Evolutionary conservation across 345 rosid genomes (phyloP), one percentile per base, ranked within the genome.

Genomic region (Syzygium grande): DNA sequence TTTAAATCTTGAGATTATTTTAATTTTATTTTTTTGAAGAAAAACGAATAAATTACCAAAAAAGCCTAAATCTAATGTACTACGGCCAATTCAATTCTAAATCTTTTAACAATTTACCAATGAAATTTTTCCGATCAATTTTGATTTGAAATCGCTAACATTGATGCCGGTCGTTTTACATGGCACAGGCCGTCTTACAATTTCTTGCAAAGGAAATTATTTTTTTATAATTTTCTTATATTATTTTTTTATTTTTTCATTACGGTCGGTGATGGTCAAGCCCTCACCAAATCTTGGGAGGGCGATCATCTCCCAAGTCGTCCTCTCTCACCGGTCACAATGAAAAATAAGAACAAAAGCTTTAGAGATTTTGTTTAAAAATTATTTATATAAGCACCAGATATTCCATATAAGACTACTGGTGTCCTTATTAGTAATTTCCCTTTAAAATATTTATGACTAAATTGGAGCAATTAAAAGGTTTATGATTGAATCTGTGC

Each of bases 111-210:
- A 1, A 19, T 38, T 73, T 38, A 1, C 3, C 14, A 4, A 38
- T 2, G 9, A 38, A 38, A 6, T 38, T 38, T 9, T 73, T 38
- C 11, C 1, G 2, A 19, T 5, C 7, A 22, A 73, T 38, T 38
- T 73, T 30, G 3, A 68, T 9, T 4, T 16, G 22, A 34, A 38
- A 73, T 73, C 4, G 4, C 6, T 5, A 4, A 3, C 1, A 0
- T 21, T 3, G 10, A 38, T 5, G 6, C 0, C 1, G 0, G 0
- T 1, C 3, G 0, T 19, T 11, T 1, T 38, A 38, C 6, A 19
- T 10, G 2, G 49, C 3, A 5, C 14, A 1, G 1, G 5, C 5
- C 46, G 46, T 6, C 46, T 7, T 43, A 73, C 14, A 73, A 38
- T 19, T 73, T 43, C 49, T 73, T 34, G 14, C 12, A 38, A 19